Conservation (phyloP, 2,329 filamentous ascomycete species). For the Elsinoe australis region DNA sequence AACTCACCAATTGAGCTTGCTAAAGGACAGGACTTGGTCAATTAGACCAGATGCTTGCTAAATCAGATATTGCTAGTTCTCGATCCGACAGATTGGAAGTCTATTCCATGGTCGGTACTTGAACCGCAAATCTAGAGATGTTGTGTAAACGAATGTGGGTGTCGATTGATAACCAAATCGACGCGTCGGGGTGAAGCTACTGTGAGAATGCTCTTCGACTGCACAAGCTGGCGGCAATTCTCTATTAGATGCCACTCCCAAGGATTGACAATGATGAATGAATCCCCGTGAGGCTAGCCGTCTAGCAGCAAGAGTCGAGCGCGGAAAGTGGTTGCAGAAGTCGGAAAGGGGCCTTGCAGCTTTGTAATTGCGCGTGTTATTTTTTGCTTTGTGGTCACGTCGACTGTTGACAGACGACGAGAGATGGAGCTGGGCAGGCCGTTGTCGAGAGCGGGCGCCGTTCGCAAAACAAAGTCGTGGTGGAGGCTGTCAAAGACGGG, state of each 20-base stretch:
- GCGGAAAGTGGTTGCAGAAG: constrained; percentile 12
- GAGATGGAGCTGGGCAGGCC: constrained; percentile 1
- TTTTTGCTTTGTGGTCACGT: constrained; percentile 15
- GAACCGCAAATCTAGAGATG: not conserved
- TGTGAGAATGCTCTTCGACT: not conserved
- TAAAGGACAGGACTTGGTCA: constrained; percentile 1
- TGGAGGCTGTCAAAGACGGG: not conserved
- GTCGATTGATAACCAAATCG: not conserved
- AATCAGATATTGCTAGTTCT: constrained; percentile 3
- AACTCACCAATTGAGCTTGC: not conserved
- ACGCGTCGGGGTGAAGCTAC: not conserved
- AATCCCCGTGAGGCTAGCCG: not conserved
- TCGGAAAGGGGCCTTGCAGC: constrained; percentile 10
- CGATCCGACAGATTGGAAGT: constrained; percentile 6
- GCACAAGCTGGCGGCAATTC: not conserved
- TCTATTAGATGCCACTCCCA: not conserved
- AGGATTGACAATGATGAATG: not conserved
- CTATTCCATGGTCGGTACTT: constrained; percentile 8
- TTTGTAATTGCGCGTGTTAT: constrained; percentile 8
- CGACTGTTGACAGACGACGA: constrained; percentile 13
- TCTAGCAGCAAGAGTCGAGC: constrained; percentile 12
- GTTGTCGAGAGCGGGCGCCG: constrained; percentile 12
- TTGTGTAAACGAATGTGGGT: constrained; percentile 11
- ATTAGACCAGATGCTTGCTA: constrained; percentile 2
- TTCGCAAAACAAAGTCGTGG: constrained; percentile 10